Percentiles rank a stretch among this genome's conserved stretches.
Conservation (phyloP, 2,329 filamentous ascomycete genomes). For the Ophiostoma sp. region DNA sequence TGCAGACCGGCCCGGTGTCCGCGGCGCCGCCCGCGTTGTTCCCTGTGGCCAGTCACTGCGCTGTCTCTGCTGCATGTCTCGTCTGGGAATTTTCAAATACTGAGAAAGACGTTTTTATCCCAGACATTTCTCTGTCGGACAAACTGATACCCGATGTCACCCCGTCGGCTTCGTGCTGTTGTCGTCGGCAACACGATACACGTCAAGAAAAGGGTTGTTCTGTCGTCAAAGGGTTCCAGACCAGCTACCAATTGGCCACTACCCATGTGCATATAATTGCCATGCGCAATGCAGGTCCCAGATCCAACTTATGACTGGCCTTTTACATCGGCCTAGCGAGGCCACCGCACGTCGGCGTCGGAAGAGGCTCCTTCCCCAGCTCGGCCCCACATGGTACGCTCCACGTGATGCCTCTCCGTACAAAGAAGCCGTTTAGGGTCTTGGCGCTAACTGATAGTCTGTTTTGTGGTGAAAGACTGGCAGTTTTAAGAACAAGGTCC, state of each 20-base stretch:
- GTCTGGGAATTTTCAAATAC: neutral
- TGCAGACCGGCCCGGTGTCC: constrained; percentile 8
- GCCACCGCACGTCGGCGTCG: constrained; percentile 1
- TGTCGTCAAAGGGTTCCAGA: neutral
- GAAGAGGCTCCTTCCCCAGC: constrained; percentile 2
- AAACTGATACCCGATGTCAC: neutral
- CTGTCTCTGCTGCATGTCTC: constrained; percentile 9
- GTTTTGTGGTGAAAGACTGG: neutral
- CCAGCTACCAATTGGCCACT: neutral
- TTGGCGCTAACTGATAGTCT: neutral
- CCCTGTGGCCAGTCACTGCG: constrained; percentile 4
- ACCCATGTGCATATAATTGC: neutral
- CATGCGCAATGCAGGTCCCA: constrained; percentile 11
- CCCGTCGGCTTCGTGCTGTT: neutral
- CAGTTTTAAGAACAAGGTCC: neutral
- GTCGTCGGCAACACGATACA: constrained; percentile 5
- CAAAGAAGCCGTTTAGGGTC: constrained; percentile 1
- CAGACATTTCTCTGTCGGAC: neutral
- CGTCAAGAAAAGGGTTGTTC: neutral
- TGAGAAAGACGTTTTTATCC: neutral
- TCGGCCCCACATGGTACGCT: neutral
- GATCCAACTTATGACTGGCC: neutral
- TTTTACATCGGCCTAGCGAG: neutral
- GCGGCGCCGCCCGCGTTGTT: neutral
- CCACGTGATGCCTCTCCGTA: constrained; percentile 1